phyloP scores from a whole-genome alignment of 2,329 filamentous ascomycete species.

The Talaromyces sp. region DNA sequence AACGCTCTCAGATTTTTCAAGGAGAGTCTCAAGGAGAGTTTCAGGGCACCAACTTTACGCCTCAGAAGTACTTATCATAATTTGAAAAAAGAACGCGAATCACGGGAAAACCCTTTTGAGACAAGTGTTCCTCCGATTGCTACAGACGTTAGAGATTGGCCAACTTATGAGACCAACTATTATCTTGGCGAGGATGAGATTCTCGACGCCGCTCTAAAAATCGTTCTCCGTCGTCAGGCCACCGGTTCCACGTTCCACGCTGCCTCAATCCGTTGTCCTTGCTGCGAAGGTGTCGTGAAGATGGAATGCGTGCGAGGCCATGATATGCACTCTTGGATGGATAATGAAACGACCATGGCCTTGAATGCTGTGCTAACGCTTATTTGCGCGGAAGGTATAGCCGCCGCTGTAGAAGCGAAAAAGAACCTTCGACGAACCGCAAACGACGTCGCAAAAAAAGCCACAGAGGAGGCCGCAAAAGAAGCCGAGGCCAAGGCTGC shows the following conservation, averaged over 20 bases:
- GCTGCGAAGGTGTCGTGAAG: slow-evolving; percentile 8
- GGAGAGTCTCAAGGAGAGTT: background rate
- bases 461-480: background rate
- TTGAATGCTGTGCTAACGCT: slow-evolving; percentile 15
- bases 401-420: background rate
- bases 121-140: background rate
- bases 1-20: slow-evolving; percentile 1
- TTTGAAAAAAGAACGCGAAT: background rate
- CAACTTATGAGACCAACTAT: background rate
- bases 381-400: slow-evolving; percentile 15
- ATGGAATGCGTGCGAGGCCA: slow-evolving; percentile 12
- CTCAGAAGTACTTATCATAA: background rate
- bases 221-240: slow-evolving; percentile 9
- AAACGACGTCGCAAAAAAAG: background rate
- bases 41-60: background rate
- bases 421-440: background rate
- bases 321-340: slow-evolving; percentile 7
- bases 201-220: slow-evolving; percentile 11
- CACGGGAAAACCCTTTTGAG: background rate
- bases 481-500: background rate
- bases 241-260: background rate
- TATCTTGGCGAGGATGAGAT: slow-evolving; percentile 15
- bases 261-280: slow-evolving; percentile 14
- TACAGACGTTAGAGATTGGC: background rate
- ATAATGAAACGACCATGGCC: background rate